phyloP scores from a whole-genome alignment of 2,329 filamentous ascomycete genomes.

The Arthrobotrys sinensis region DNA sequence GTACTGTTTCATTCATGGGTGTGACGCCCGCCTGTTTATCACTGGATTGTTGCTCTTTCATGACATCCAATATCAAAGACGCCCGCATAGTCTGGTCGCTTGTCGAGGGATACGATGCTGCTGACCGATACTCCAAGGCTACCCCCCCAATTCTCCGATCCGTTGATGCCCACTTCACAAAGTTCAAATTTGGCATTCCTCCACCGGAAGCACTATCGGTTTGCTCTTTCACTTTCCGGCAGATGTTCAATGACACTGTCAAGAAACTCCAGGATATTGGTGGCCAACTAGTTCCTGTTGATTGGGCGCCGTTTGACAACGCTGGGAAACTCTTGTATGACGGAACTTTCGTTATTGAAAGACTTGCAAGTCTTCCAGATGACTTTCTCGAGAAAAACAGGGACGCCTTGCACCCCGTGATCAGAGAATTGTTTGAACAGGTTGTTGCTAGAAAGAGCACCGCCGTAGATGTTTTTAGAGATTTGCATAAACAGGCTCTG shows the following conservation, averaged over 20 bases:
- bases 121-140: conserved; percentile 72
- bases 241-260: conserved; percentile 69
- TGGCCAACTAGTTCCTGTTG: conserved; percentile 68
- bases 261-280: conserved; percentile 68
- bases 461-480: conserved; percentile 71
- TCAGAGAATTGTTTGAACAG: conserved; percentile 69
- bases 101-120: conserved; percentile 70
- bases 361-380: conserved; percentile 70
- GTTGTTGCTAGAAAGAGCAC: conserved; percentile 67
- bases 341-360: conserved; percentile 74
- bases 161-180: conserved; percentile 65
- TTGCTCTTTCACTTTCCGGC: conserved; percentile 68
- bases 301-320: conserved; percentile 72
- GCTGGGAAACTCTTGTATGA: conserved; percentile 73
- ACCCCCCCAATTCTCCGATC: conserved; percentile 65
- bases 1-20: conserved; percentile 71
- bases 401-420: conserved; percentile 71
- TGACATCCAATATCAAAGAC: conserved; percentile 71
- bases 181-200: conserved; percentile 71
- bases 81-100: conserved; percentile 71
- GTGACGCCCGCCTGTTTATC: conserved; percentile 74
- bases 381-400: conserved; percentile 66
- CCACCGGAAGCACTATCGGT: conserved; percentile 68
- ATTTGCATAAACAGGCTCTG: conserved; percentile 70
- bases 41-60: conserved; percentile 74